Conservation (phyloP, 257 asterid genomes). For the Solanum bukasovii region DNA sequence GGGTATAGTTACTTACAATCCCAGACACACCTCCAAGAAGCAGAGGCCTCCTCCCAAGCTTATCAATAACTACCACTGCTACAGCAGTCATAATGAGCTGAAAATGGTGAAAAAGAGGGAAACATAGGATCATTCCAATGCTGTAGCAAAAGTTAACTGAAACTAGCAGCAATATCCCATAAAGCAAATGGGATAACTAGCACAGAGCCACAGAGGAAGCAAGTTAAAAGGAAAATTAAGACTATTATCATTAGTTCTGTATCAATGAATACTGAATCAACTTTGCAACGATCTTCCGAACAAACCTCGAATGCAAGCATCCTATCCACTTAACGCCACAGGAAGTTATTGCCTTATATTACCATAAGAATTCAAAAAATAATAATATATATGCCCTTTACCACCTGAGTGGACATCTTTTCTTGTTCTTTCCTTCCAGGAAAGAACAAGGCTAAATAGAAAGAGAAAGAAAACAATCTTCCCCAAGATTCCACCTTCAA, state of each 20-base stretch:
- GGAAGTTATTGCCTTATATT: neutral
- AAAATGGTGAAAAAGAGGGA: slow-evolving; percentile 1
- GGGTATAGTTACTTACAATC: slow-evolving; percentile 46
- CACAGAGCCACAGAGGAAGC: neutral
- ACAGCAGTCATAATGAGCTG: slow-evolving; percentile 89
- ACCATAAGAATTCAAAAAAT: neutral
- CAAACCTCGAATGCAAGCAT: neutral
- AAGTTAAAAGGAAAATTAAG: neutral
- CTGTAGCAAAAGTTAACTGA: neutral
- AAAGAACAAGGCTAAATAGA: neutral
- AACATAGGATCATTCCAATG: neutral
- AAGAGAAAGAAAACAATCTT: neutral
- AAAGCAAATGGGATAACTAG: neutral
- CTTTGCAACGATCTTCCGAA: neutral
- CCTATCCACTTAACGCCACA: neutral
- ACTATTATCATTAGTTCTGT: neutral
- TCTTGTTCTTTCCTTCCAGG: neutral
- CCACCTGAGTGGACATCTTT: neutral
- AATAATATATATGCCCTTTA: neutral
- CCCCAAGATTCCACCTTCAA: slow-evolving; percentile 52
- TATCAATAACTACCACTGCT: slow-evolving; percentile 71
- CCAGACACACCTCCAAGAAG: slow-evolving; percentile 98
- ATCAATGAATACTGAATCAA: neutral
- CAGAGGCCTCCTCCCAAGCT: slow-evolving; percentile 89
- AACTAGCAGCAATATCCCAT: neutral